phyloP scores from a whole-genome alignment of 2,329 filamentous ascomycete genomes.

The Alternaria novae-zelandiae region DNA sequence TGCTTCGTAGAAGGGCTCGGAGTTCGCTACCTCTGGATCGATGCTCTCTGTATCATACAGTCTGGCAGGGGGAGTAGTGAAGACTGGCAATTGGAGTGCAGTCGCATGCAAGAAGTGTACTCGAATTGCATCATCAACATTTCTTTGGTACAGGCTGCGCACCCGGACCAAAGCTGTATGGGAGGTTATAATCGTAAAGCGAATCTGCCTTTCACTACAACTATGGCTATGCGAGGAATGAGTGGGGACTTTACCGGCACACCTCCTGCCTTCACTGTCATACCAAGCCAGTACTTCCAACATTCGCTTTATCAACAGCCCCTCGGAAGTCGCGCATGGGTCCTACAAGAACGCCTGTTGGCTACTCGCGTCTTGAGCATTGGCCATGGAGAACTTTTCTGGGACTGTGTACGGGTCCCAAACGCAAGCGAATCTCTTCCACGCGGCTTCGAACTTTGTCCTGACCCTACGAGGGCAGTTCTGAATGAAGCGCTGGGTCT shows the following conservation, averaged over 20 bases:
- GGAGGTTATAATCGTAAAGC: background rate
- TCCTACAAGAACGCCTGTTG: background rate
- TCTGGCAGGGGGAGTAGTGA: background rate
- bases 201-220: no score
- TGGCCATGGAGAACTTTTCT: background rate
- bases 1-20: background rate
- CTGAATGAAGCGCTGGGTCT: background rate
- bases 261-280: background rate
- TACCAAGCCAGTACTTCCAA: background rate
- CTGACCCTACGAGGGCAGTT: background rate
- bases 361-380: background rate
- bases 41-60: conserved; percentile 10
- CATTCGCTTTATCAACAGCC: background rate
- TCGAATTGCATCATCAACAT: background rate
- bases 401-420: background rate
- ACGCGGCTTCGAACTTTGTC: background rate
- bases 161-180: background rate
- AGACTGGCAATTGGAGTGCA: background rate
- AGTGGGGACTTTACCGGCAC: no score
- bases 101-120: background rate
- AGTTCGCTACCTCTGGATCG: conserved; percentile 3
- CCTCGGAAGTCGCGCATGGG: background rate
- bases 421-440: background rate
- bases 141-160: background rate
- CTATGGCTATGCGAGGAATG: no score